Base-by-base conservation (phyloP, 768 basidiomycete genomes). In the Favolaschia claudopus region DNA sequence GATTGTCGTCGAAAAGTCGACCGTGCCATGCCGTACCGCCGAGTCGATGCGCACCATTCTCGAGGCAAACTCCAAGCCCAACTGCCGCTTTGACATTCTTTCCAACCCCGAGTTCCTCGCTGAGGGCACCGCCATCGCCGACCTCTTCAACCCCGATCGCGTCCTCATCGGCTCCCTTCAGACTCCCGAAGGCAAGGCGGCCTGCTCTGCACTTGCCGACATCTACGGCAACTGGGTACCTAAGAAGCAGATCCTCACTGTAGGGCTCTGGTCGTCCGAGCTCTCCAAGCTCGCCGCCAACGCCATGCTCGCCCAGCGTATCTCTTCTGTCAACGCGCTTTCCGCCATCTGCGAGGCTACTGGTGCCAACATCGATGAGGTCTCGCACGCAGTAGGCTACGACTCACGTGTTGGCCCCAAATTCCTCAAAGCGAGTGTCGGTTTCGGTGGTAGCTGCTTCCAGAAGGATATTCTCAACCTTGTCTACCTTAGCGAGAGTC, bases 81-180 rank as follows among this genome's bases (percentile, higher is more conserved):
- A 89, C 67, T 89, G 90, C 77, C 87, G 86, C 58, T 99, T 99
- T 70, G 95, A 99, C 72, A 99, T 99, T 72, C 89, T 99, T 65
- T 99, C 97, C 70, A 99, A 99, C 81, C 97, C 97, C 55, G 97
- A 99, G 74, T 99, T 99, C 82, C 84, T 99, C 43, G 97, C 97
- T 7, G 97, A 99, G 77, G 97, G 97, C 63, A 98, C 97, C 32
- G 97, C 97, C 52, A 96, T 99, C 70, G 67, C 56, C 44, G 97
- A 99, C 74, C 87, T 99, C 27, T 86, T 93, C 74, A 75, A 70
- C 17, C 97, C 97, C 17, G 97, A 99, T 77, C 91, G 97, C 61
- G 96, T 99, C 60, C 87, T 99, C 58, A 97, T 99, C 72, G 97
- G 97, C 20, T 97, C 95, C 29, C 88, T 99, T 10, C 89, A 96